Evolutionary conservation across 2,329 filamentous ascomycete species (phyloP).

Genomic region (Xylaria sp.): DNA sequence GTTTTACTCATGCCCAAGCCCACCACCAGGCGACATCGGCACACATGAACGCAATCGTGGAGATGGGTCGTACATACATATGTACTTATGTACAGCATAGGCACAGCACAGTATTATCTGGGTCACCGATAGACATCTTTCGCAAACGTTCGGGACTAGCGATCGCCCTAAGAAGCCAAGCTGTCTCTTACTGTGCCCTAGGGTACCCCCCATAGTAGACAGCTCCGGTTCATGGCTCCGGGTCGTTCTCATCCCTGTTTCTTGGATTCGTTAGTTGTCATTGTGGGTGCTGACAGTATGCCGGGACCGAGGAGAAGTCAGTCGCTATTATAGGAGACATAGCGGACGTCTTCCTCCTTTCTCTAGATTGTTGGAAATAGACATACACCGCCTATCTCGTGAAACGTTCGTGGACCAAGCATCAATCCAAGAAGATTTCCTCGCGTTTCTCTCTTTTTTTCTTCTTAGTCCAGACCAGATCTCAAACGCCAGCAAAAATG

Average conservation of each 20-base stretch:
- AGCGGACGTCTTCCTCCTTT: background rate
- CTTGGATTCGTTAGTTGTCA: constrained; percentile 7
- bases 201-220: constrained; percentile 3
- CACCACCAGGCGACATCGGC: constrained; percentile 36
- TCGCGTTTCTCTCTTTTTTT: background rate
- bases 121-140: background rate
- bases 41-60: background rate
- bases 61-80: constrained; percentile 8
- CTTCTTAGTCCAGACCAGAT: background rate
- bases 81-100: constrained; percentile 6
- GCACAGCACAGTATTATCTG: constrained; percentile 8
- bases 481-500: constrained; percentile 23
- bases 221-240: constrained; percentile 12
- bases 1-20: constrained; percentile 33
- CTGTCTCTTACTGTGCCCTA: constrained; percentile 18
- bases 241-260: constrained; percentile 20
- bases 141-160: constrained; percentile 18
- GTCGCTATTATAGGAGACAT: constrained; percentile 5
- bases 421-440: background rate
- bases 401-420: background rate
- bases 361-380: constrained; percentile 13
- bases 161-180: constrained; percentile 17
- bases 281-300: constrained; percentile 11
- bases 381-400: constrained; percentile 16
- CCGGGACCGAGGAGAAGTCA: constrained; percentile 14